Evolutionary conservation across 2,329 filamentous ascomycete species (phyloP), one percentile per base, ranked within the genome.

Genomic region (Monosporascus ibericus): DNA sequence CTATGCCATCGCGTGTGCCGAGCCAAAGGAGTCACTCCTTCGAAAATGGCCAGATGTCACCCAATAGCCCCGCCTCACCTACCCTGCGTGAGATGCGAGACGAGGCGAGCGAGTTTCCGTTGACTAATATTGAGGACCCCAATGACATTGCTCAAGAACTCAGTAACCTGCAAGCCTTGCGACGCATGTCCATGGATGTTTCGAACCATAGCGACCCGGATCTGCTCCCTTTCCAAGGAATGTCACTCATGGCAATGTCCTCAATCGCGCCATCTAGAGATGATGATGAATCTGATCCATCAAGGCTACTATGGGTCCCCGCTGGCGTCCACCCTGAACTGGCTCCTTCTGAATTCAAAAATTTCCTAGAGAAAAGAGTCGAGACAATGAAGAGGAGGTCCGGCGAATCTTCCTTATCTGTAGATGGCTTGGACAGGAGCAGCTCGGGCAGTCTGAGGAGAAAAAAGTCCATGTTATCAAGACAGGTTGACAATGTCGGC

Each of bases 401-500:
- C 1, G 86, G 87, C 24, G 90, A 86, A 60, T 86, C 78, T 57
- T 77, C 77, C 38, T 72, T 91, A 47, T 82, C 84, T 30, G 72
- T 79, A 6, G 79, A 86, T 57, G 72, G 80, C 49, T 53, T 73
- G 58, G 77, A 60, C 55, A 81, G 64, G 74, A 83, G 56, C 69
- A 78, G 70, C 70, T 81, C 71, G 67, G 81, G 81, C 17, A 80
- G 87, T 39, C 68, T 97, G 57, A 80, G 85, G 60, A 82, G 94
- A 62, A 96, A 95, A 71, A 96, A 94, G 71, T 97, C 92, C 0
- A 96, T 95, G 89, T 77, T 99, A 5, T 97, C 92, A 6, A 82
- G 87, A 53, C 92, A 97, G 68, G 88, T 99, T 54, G 88, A 96
- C 60, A 88, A 82, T 58, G 82, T 84, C 5, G 78, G 79, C 8